Evolutionary conservation across 495 filamentous ascomycete species (phyloP), one percentile per base, ranked within the genome.

Genomic region (Astrothelium subdiscretum): DNA sequence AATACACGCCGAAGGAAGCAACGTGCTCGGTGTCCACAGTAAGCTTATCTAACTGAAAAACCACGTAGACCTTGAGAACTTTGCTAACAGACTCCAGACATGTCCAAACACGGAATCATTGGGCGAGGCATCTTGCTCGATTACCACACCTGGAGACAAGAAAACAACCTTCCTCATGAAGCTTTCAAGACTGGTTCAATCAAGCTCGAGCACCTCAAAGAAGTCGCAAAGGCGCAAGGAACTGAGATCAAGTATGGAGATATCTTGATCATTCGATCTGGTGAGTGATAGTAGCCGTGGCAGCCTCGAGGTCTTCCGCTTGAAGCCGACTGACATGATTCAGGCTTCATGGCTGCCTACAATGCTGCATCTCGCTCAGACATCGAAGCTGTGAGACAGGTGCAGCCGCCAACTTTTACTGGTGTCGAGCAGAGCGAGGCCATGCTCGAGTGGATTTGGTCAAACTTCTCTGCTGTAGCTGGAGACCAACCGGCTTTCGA

Each of bases 181-280:
- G 68, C 79, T 5, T 81, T 82, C 69, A 60, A 68, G 35, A 70
- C 69, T 0, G 62, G 52, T 10, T 62, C 69, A 6, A 83, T 83
- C 61, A 65, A 75, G 0, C 69, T 79, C 3, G 67, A 67, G 0
- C 73, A 83, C 42, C 70, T 85, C 2, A 71, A 75, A 54, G 74
- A 72, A 6, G 78, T 78, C 43, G 71, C 80, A 0, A 68, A 75
- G 31, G 64, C 69, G 0, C 81, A 84, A 65, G 74, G 78, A 3
- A 81, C 79, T 0, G 67, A 76, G 65, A 66, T 80, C 10, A 71
- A 73, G 31, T 81, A 80, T 62, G 81, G 82, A 20, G 82, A 85
- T 66, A 76, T 85, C 51, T 63, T 85, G 18, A 68, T 85, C 32
- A 73, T 84, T 26, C 76, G 82, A 1, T 75, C 72, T 2, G 79